These are phyloP conservation scores for Colletotrichum spinosum DNA, from an alignment of 2,329 filamentous ascomycete species.

Conservation along the genomic window DNA sequence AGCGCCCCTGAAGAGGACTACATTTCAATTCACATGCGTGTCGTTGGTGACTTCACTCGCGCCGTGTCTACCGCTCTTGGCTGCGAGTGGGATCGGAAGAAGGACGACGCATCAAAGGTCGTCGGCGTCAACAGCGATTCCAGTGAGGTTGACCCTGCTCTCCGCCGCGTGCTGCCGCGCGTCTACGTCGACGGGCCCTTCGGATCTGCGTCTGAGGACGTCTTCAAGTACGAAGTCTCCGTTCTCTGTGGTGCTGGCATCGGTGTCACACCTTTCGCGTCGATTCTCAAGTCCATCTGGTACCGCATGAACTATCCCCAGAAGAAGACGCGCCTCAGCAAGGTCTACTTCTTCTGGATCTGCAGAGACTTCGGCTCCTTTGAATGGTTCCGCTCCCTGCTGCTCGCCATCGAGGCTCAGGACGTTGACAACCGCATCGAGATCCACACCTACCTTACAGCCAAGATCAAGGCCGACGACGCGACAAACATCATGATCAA, in stretches of 20 bases:
- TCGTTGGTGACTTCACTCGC: conserved; percentile 85
- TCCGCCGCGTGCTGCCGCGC: conserved; percentile 79
- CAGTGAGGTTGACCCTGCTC: conserved; percentile 73
- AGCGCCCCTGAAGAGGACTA: conserved; percentile 91
- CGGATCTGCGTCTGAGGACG: conserved; percentile 86
- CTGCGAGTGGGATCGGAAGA: conserved; percentile 76
- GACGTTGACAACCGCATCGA: conserved; percentile 87
- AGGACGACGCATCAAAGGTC: conserved; percentile 71
- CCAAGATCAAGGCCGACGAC: conserved; percentile 87
- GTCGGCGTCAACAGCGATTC: conserved; percentile 74
- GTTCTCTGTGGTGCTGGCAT: conserved; percentile 86
- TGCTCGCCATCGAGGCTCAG: conserved; percentile 87
- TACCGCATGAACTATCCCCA: conserved; percentile 92
- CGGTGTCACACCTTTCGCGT: conserved; percentile 87
- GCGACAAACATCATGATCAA: conserved; percentile 95
- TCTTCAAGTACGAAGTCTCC: conserved; percentile 88
- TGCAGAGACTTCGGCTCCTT: conserved; percentile 89
- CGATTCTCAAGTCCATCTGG: conserved; percentile 92
- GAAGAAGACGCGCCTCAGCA: conserved; percentile 81
- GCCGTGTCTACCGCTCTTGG: conserved; percentile 77
- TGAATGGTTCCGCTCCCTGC: conserved; percentile 88
- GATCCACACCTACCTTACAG: conserved; percentile 89
- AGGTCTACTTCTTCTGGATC: conserved; percentile 95
- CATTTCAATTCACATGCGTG: conserved; percentile 86
- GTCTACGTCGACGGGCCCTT: conserved; percentile 89